Base-by-base conservation (phyloP, 2,329 filamentous ascomycete species). In the Ceratocystis eucalypticola region DNA sequence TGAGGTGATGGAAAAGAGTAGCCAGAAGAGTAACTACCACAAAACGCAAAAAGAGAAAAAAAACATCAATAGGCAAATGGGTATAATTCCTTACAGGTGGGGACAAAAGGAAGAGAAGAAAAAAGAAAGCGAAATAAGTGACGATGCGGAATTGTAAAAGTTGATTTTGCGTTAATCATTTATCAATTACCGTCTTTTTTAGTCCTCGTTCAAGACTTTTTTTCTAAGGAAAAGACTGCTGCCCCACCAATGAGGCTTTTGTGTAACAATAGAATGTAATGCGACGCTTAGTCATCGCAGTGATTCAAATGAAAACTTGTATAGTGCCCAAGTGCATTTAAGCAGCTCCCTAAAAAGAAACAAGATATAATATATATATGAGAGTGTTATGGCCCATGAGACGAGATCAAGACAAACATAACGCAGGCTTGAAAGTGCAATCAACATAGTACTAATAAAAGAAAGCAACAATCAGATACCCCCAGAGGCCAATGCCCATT, bases 161-260 rank as follows among this genome's bases (percentile, higher is more conserved):
- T 10, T 22, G 25, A 53, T 53, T 53, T 53, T 53, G 48, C 48
- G 15, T 28, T 41, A 25, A 53, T 17, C 10, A 22, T 25, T 53
- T 17, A 22, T 41, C 37, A 41, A 41, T 28, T 28, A 15, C 48
- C 48, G 10, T 53, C 25, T 28, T 50, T 50, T 50, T 53, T 25
- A 5, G 20, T 53, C 22, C 22, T 33, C 28, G n/a, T 28, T 33
- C 53, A 30, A 57, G 53, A 59, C 53, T 37, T 59, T 59, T 57
- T 59, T 37, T 33, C 20, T 59, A 0, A 22, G 17, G 17, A 30
- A 22, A 30, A 30, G 17, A 15, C 8, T 10, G 30, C 30, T 57
- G 55, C 55, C 30, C 55, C 55, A 59, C 55, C 55, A n/a, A 10
- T 17, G n/a, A 59, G 55, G 55, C 55, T 59, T 59, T 37, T 4